These are phyloP conservation scores for Phytophthora rubi DNA, from an alignment of 352 stramenopile genomes.

Conservation along the genomic window DNA sequence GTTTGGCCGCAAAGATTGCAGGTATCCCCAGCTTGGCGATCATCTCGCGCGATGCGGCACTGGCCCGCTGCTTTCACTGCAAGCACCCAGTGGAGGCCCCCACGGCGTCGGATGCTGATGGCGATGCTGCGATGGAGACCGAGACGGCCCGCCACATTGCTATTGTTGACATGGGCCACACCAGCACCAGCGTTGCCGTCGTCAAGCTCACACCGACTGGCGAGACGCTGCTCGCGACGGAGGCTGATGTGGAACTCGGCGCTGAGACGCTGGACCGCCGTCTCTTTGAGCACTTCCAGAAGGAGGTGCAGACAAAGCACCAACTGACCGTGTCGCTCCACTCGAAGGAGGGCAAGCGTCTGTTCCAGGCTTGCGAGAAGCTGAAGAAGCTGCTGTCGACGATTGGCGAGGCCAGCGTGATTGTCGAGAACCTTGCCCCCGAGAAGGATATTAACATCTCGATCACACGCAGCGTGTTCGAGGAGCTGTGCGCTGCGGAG, in stretches of 20 bases:
- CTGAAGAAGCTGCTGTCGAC: constrained; percentile 92
- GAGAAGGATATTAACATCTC: constrained; percentile 85
- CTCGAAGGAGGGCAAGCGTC: constrained; percentile 84
- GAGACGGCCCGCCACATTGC: constrained; percentile 60
- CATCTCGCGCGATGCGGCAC: constrained; percentile 57
- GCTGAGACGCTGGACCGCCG: constrained; percentile 78
- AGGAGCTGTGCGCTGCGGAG: constrained; percentile 65
- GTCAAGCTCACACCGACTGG: constrained; percentile 71
- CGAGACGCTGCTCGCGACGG: constrained; percentile 60
- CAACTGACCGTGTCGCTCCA: constrained; percentile 57
- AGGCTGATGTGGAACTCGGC: constrained; percentile 67
- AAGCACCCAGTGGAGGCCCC: constrained; percentile 76
- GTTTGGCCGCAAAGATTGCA: constrained; percentile 62
- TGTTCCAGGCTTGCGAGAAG: constrained; percentile 88
- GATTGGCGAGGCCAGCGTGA: constrained; percentile 79
- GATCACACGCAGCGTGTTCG: constrained; percentile 75
- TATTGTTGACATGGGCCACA: constrained; percentile 91
- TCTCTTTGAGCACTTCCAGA: constrained; percentile 84
- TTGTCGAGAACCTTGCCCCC: constrained; percentile 84
- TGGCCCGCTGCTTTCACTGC: constrained; percentile 80
- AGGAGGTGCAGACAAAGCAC: constrained; percentile 65
- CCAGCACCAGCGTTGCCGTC: constrained; percentile 71
- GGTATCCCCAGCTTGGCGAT: constrained; percentile 61
- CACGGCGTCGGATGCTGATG: constrained; percentile 16
- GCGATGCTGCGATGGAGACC: constrained; percentile 32